A percentile compares a stretch with the other conserved stretches of the same genome.
Conservation (phyloP, 768 basidiomycete genomes). For the Suillus paluster region DNA sequence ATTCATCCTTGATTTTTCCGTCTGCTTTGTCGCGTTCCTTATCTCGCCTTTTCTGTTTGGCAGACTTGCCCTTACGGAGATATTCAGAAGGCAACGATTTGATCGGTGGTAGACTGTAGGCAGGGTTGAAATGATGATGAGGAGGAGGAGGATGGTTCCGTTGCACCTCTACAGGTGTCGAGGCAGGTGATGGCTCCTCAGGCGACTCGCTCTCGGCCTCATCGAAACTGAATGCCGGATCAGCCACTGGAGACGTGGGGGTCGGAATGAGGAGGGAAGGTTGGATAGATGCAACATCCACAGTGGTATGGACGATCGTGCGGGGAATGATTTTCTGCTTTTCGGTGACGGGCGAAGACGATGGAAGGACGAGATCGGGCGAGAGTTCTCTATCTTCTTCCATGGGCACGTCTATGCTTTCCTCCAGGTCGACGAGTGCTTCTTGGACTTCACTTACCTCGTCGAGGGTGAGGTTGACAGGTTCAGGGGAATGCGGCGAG, state of each 20-base stretch:
- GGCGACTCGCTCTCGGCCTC: slow-evolving; percentile 30
- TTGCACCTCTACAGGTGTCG: slow-evolving; percentile 18
- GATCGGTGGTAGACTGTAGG: slow-evolving; percentile 60
- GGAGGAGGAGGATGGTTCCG: slow-evolving; percentile 25
- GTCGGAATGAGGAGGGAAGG: slow-evolving; percentile 40
- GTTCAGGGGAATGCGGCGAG: slow-evolving; percentile 16
- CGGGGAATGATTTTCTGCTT: slow-evolving; percentile 9
- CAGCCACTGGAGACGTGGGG: slow-evolving; percentile 37
- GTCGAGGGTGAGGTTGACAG: not conserved
- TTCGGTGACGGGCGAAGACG: slow-evolving; percentile 23
- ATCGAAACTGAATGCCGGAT: slow-evolving; percentile 39
- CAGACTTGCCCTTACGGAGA: slow-evolving; percentile 50
- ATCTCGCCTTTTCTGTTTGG: slow-evolving; percentile 57
- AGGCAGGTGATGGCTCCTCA: slow-evolving; percentile 21
- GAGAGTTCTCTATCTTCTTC: slow-evolving; percentile 27
- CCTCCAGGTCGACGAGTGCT: slow-evolving; percentile 13
- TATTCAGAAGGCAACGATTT: slow-evolving; percentile 60
- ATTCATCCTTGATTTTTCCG: slow-evolving; percentile 60
- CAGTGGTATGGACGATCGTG: slow-evolving; percentile 28
- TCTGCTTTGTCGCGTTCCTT: slow-evolving; percentile 44
- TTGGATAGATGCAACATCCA: slow-evolving; percentile 32
- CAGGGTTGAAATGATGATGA: slow-evolving; percentile 42
- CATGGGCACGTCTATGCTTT: slow-evolving; percentile 21
- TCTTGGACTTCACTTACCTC: slow-evolving; percentile 7
- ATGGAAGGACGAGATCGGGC: slow-evolving; percentile 26